Base-by-base conservation (phyloP, 306 rosid species). In the Luffa aegyptiaca region DNA sequence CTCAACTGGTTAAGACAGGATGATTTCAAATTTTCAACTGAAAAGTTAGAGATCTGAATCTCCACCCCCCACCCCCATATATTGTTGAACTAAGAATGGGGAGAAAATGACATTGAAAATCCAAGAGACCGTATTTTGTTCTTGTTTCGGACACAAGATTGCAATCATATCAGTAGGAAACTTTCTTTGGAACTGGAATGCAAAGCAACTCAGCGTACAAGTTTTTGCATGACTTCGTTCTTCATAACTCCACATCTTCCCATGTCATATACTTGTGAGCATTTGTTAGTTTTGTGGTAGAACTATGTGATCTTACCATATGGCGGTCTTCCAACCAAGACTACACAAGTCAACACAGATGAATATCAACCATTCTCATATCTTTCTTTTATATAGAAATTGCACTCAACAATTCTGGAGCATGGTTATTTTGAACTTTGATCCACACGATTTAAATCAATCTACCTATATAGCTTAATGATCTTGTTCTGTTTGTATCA, bases 401-500 rank as follows among this genome's bases (percentile, higher is more conserved):
- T 75, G 21, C 64, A 33, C 9, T 36, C 17, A 35, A 75, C 48
- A 48, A 21, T 73, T 53, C 65, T 39, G 2, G 10, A 55, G 37
- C 39, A 81, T 61, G 52, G 79, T 53, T 80, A 26, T 72, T 45
- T 44, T 70, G 10, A 4, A 44, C n/a, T 70, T 70, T 70, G 76
- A 44, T 71, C 12, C 41, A 11, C 18, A 6, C 2, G 6, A 5
- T 68, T 68, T 41, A n/a, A 39, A 17, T 68, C 7, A 41, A 7
- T n/a, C 48, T 18, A 18, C 33, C 74, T 68, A 8, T 51, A 48
- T 36, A 65, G 48, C 72, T 7, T 73, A 8, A 33, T 71, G 77
- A 80, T 84, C 53, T 48, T 48, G 81, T 62, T 84, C 80, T 72
- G 48, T 68, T 81, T 78, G 73, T 44, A 58, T 75, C 64, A 45